These are phyloP conservation scores for Rosa multiflora DNA, from an alignment of 306 rosid species.

Conservation along the genomic window DNA sequence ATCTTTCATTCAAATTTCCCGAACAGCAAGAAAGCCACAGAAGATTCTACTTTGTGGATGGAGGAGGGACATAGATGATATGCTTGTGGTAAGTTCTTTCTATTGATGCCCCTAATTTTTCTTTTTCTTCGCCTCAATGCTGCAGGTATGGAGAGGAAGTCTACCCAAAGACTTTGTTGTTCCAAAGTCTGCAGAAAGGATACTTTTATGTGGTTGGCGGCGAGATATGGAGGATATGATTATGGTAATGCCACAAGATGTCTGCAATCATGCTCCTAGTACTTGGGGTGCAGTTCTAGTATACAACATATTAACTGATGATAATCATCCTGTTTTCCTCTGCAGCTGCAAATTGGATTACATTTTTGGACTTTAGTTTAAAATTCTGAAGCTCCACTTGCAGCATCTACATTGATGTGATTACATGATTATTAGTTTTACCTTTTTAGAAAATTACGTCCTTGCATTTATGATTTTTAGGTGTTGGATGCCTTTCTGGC, in stretches of 20 bases:
- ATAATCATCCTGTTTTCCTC: constrained; percentile 13
- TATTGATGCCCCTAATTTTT: constrained; percentile 42
- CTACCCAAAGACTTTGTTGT: constrained; percentile 73
- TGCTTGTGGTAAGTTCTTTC: constrained; percentile 45
- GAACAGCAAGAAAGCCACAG: constrained; percentile 48
- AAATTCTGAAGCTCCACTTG: background rate
- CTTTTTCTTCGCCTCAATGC: constrained; percentile 38
- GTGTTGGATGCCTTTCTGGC: constrained; percentile 91
- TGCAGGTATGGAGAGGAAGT: constrained; percentile 94
- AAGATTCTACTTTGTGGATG: constrained; percentile 54
- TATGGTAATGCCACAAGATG: constrained; percentile 60
- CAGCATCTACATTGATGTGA: background rate
- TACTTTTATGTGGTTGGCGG: constrained; percentile 91
- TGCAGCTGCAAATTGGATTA: constrained; percentile 19
- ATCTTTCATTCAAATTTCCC: constrained; percentile 42
- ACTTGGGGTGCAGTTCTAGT: constrained; percentile 30
- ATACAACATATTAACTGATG: constrained; percentile 19
- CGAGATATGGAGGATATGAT: constrained; percentile 98
- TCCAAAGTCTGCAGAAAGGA: constrained; percentile 75
- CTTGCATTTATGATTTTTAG: constrained; percentile 27
- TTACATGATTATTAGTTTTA: background rate
- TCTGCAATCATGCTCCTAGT: constrained; percentile 33
- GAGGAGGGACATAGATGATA: constrained; percentile 61
- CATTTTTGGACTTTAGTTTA: constrained; percentile 16
- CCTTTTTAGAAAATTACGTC: constrained; percentile 10